A percentile compares a stretch with the other conserved stretches of the same genome.
These are phyloP conservation scores for Phytopythium mirpurense DNA, from an alignment of 352 stramenopile genomes.

Conservation along the genomic window DNA sequence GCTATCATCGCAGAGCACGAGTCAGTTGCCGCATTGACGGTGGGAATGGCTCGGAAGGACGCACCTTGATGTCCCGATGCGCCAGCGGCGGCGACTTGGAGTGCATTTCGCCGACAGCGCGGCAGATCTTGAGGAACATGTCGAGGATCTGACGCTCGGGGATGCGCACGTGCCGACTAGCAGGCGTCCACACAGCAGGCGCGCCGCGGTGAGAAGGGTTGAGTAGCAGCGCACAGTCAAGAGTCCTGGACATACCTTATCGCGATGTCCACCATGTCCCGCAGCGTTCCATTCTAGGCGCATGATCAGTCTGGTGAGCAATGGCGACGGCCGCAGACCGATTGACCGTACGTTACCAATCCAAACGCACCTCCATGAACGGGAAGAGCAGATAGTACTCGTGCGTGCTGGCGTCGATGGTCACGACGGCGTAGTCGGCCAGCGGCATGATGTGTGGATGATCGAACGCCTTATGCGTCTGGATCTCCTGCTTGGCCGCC, in stretches of 20 bases:
- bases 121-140: slow-evolving; percentile 81
- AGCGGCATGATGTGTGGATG: slow-evolving; percentile 87
- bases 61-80: slow-evolving; percentile 85
- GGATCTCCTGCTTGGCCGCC: slow-evolving; percentile 77
- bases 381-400: slow-evolving; percentile 87
- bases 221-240: neutral
- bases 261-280: slow-evolving; percentile 76
- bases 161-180: slow-evolving; percentile 36
- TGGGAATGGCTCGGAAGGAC: no score
- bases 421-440: slow-evolving; percentile 65
- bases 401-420: slow-evolving; percentile 29
- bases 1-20: slow-evolving; percentile 21
- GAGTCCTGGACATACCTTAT: slow-evolving; percentile 28
- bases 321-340: no score
- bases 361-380: slow-evolving; percentile 70
- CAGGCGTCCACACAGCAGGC: slow-evolving; percentile 12
- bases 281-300: slow-evolving; percentile 67
- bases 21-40: no score
- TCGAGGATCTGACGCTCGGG: slow-evolving; percentile 65
- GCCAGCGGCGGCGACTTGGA: slow-evolving; percentile 58
- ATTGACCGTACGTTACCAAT: no score
- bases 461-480: slow-evolving; percentile 61
- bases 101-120: slow-evolving; percentile 75
- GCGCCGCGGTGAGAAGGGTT: neutral
- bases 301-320: neutral